These are phyloP conservation scores for Fagus crenata DNA, from an alignment of 306 rosid species.

Conservation along the genomic window DNA sequence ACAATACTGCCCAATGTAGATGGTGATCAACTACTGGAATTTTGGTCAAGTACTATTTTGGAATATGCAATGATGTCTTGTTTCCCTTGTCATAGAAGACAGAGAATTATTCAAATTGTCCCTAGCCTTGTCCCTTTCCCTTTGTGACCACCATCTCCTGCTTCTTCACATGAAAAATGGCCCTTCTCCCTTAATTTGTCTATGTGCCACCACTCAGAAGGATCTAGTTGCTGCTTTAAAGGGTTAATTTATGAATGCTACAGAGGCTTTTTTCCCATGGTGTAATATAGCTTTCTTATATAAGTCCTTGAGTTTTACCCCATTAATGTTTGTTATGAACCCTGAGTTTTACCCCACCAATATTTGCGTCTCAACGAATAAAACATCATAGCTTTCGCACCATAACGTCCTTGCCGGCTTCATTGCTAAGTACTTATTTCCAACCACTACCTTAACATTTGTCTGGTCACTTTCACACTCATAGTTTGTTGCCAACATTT, in stretches of 20 bases:
- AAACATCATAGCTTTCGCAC: neutral
- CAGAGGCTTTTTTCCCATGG: neutral
- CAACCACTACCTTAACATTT: neutral
- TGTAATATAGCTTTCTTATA: too few species aligned
- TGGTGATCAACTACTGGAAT: neutral
- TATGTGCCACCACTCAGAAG: neutral
- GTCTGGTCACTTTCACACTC: conserved; percentile 2
- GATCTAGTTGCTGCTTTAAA: neutral
- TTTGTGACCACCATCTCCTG: neutral
- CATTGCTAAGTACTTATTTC: neutral
- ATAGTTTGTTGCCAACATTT: neutral
- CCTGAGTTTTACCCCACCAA: neutral
- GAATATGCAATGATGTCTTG: neutral
- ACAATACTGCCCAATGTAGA: neutral
- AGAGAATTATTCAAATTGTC: conserved; percentile 7
- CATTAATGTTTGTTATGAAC: neutral
- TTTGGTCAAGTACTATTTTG: neutral
- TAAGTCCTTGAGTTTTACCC: too few species aligned
- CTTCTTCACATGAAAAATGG: neutral
- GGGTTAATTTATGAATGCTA: neutral
- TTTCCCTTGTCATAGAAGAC: neutral
- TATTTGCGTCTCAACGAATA: neutral
- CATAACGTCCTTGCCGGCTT: neutral
- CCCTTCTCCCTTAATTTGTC: neutral
- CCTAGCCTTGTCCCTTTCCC: neutral